Conservation (phyloP, 2,329 filamentous ascomycete species). For the Colletotrichum sp. region DNA sequence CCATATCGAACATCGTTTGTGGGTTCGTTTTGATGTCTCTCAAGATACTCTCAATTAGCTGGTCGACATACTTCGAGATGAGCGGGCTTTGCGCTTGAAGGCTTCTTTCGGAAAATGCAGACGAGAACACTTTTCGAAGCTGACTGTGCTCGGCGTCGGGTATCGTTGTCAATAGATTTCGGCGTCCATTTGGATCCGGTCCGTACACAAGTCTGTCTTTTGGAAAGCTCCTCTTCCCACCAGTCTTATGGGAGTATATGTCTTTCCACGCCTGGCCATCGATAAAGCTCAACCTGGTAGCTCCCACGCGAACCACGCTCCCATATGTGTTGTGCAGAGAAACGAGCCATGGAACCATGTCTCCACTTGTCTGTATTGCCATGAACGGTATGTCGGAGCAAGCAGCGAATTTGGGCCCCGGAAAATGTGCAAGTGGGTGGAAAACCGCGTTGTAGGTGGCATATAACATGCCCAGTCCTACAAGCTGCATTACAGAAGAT, state of each 20-base stretch:
- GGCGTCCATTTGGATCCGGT: not conserved
- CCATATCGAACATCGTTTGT: not conserved
- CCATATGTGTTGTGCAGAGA: not conserved
- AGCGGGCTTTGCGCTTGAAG: not conserved
- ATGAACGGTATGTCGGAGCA: not conserved
- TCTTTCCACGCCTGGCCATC: not conserved
- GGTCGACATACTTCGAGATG: not conserved
- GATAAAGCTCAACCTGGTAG: not conserved
- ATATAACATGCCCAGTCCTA: not conserved
- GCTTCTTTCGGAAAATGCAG: not conserved
- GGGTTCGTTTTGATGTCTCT: not conserved
- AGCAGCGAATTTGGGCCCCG: not conserved
- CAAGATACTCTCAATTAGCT: not conserved
- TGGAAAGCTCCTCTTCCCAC: not conserved
- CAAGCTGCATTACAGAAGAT: not conserved
- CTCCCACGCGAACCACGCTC: not conserved
- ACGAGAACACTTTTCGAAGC: not conserved
- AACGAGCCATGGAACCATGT: not conserved
- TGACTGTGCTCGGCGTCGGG: not conserved
- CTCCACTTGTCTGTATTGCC: not conserved
- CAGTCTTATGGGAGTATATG: not conserved
- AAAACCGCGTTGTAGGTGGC: not conserved
- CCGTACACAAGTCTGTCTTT: not conserved
- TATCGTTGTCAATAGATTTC: not conserved
- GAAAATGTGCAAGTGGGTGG: not conserved